phyloP scores from a whole-genome alignment of 2,329 filamentous ascomycete genomes.

The Teratosphaeria pseudoeucalypti region DNA sequence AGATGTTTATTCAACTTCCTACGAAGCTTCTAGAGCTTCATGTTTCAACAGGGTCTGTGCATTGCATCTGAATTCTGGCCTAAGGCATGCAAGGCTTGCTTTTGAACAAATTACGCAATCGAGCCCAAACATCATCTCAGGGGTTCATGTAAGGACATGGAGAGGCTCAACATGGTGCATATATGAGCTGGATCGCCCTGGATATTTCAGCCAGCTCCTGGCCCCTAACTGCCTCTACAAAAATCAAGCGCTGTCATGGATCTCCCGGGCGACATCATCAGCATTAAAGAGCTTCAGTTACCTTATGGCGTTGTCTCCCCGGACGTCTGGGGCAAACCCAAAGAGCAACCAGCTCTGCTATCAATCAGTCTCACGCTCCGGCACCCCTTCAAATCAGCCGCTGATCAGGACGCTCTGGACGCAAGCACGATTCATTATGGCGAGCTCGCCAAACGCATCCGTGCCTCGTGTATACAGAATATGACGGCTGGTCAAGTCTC shows the following conservation, averaged over 20 bases:
- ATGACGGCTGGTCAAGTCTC: slow-evolving; percentile 16
- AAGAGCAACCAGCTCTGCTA: slow-evolving; percentile 52
- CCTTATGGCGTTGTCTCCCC: slow-evolving; percentile 43
- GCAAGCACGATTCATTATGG: slow-evolving; percentile 70
- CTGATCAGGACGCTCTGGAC: slow-evolving; percentile 49
- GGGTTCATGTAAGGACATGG: not conserved
- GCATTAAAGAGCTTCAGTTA: slow-evolving; percentile 52
- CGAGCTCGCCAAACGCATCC: slow-evolving; percentile 54
- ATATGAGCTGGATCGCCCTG: too few species aligned
- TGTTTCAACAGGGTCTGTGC: not conserved
- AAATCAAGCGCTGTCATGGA: not conserved
- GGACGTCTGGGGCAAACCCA: slow-evolving; percentile 59
- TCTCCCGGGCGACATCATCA: slow-evolving; percentile 35
- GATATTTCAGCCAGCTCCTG: too few species aligned
- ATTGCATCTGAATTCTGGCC: not conserved
- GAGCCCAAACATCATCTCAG: not conserved
- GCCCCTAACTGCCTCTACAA: too few species aligned
- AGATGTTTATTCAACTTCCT: not conserved
- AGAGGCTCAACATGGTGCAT: not conserved
- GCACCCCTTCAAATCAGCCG: slow-evolving; percentile 47
- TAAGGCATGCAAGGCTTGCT: not conserved
- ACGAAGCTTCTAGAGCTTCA: not conserved
- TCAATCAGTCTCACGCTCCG: slow-evolving; percentile 50
- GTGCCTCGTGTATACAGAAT: slow-evolving; percentile 5
- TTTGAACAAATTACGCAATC: not conserved